These are phyloP conservation scores for Polyporus arcularius DNA, from an alignment of 768 basidiomycete species.

Conservation along the genomic window DNA sequence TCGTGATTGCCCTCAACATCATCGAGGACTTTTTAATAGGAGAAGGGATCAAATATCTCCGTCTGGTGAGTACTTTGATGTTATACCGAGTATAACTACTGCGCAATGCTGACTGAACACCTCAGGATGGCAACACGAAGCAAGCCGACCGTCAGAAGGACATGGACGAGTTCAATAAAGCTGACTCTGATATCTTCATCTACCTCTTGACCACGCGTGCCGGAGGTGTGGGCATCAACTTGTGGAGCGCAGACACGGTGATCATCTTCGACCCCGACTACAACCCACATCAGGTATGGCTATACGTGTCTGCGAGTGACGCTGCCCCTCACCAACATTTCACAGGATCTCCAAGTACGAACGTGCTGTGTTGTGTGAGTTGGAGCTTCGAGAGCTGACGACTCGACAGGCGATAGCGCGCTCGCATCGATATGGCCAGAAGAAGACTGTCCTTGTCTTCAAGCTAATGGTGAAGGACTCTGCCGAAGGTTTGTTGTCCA, in stretches of 20 bases:
- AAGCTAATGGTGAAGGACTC: constrained; percentile 95
- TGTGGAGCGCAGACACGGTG: constrained; percentile 89
- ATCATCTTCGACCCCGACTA: constrained; percentile 96
- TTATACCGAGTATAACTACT: neutral
- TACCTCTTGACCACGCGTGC: constrained; percentile 92
- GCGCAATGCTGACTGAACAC: neutral
- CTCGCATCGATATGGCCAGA: constrained; percentile 92
- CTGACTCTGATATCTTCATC: constrained; percentile 84
- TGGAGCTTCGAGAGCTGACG: neutral
- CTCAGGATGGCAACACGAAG: constrained; percentile 87
- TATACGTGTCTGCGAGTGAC: neutral
- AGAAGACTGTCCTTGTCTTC: constrained; percentile 92
- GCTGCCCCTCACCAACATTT: constrained; percentile 3
- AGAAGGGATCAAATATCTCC: constrained; percentile 77
- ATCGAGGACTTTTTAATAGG: constrained; percentile 87
- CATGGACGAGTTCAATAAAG: constrained; percentile 94
- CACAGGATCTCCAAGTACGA: constrained; percentile 82
- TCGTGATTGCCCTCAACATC: constrained; percentile 82
- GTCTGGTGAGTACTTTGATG: constrained; percentile 53
- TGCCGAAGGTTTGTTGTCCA: constrained; percentile 67
- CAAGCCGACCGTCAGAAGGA: constrained; percentile 85
- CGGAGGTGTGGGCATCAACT: constrained; percentile 92
- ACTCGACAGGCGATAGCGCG: constrained; percentile 85
- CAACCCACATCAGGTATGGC: constrained; percentile 86
- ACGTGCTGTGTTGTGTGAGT: neutral